Evolutionary conservation across 805 yeast species (phyloP).

Genomic region (Jamesozyma spencerorum): DNA sequence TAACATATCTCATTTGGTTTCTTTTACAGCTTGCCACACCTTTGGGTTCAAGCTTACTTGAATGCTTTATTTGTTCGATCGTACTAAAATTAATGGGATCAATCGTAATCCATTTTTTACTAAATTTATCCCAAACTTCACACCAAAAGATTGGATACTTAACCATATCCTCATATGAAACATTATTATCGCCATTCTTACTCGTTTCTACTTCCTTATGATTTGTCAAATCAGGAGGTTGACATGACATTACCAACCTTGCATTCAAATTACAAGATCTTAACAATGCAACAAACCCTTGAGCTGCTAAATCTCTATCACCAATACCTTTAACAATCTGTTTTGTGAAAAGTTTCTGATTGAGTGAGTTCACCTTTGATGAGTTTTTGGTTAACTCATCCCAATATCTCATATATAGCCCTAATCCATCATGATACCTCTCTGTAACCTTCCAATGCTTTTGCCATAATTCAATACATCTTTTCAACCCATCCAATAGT

Average conservation of each 20-base stretch:
- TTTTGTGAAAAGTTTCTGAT: constrained; percentile 36
- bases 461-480: constrained; percentile 55
- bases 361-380: constrained; percentile 21
- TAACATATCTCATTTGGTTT: constrained; percentile 60
- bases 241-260: constrained; percentile 72
- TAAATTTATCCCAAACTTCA: constrained; percentile 80
- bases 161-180: constrained; percentile 10
- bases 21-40: constrained; percentile 15
- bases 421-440: constrained; percentile 22
- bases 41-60: constrained; percentile 60
- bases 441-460: constrained; percentile 41
- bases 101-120: constrained; percentile 70
- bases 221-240: constrained; percentile 77
- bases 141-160: constrained; percentile 79
- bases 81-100: constrained; percentile 65
- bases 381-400: constrained; percentile 28
- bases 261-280: constrained; percentile 64
- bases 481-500: constrained; percentile 68
- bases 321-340: constrained; percentile 47
- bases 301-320: constrained; percentile 70
- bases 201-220: constrained; percentile 8
- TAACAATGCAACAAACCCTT: constrained; percentile 73
- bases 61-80: constrained; percentile 53
- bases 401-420: constrained; percentile 40
- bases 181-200: neutral